Percentiles rank a stretch among this genome's conserved stretches.
Conservation (phyloP, 495 filamentous ascomycete genomes). For the Aspergillus sparsus region DNA sequence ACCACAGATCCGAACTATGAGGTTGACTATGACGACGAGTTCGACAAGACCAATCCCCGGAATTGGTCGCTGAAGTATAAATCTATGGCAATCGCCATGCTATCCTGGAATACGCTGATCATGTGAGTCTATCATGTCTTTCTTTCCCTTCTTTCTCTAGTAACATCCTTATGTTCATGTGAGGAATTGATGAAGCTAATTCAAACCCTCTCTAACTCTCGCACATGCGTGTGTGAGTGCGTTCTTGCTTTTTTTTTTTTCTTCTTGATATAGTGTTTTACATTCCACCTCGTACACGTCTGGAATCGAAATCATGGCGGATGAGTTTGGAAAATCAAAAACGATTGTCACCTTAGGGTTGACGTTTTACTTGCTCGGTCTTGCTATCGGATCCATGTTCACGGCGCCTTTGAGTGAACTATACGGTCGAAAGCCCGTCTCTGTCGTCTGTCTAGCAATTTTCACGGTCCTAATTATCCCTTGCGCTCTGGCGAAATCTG, state of each 20-base stretch:
- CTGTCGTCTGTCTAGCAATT: slow-evolving; percentile 58
- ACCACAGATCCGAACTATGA: slow-evolving; percentile 70
- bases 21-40: slow-evolving; percentile 65
- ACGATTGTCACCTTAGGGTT: slow-evolving; percentile 70
- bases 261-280: slow-evolving; percentile 54
- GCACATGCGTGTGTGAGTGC: too few species aligned
- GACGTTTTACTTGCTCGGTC: slow-evolving; percentile 66
- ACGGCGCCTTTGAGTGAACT: slow-evolving; percentile 76
- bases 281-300: slow-evolving; percentile 67
- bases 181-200: not conserved
- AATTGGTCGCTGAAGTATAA: slow-evolving; percentile 76
- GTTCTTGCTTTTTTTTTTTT: too few species aligned
- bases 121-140: slow-evolving; percentile 46
- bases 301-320: slow-evolving; percentile 24
- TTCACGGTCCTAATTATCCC: slow-evolving; percentile 71
- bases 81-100: slow-evolving; percentile 57
- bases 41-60: slow-evolving; percentile 68
- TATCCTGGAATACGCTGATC: slow-evolving; percentile 72
- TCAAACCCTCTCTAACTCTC: not conserved
- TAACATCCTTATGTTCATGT: too few species aligned
- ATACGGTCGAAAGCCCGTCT: slow-evolving; percentile 72
- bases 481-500: slow-evolving; percentile 63
- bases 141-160: not conserved
- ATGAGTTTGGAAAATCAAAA: slow-evolving; percentile 61
- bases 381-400: slow-evolving; percentile 70